phyloP scores from a whole-genome alignment of 495 filamentous ascomycete species.

The Cercophora newfieldiana region DNA sequence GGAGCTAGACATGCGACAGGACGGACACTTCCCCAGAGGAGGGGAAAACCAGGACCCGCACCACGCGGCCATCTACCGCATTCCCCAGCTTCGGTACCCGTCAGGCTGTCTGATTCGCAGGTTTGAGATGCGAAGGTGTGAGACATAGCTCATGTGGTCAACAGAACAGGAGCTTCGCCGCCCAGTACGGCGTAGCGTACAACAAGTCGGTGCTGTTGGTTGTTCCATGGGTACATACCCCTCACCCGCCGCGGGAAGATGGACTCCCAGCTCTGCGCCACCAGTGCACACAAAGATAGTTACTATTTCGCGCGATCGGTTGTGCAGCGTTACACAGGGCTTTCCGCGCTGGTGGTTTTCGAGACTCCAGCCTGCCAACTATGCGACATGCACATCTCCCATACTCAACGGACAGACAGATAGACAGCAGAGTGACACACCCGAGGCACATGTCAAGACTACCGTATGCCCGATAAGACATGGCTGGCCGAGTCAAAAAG shows the following conservation, averaged over 20 bases:
- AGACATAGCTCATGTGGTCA: background rate
- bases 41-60: background rate
- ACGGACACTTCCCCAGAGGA: background rate
- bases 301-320: background rate
- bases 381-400: background rate
- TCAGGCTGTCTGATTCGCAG: background rate
- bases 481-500: background rate
- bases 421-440: background rate
- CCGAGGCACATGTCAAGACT: background rate
- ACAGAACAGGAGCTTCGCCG: background rate
- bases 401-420: background rate
- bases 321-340: background rate
- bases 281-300: too few species aligned
- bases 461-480: background rate
- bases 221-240: background rate
- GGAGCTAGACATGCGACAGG: background rate
- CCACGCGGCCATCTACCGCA: background rate
- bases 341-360: background rate
- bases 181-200: background rate
- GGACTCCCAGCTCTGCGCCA: background rate
- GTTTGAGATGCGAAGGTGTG: background rate
- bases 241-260: background rate
- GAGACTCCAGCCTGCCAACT: conserved; percentile 2
- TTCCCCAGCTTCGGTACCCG: background rate
- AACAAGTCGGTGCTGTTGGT: too few species aligned